Base-by-base conservation (phyloP, 1,139 yeast species). In the Pichia sp. region DNA sequence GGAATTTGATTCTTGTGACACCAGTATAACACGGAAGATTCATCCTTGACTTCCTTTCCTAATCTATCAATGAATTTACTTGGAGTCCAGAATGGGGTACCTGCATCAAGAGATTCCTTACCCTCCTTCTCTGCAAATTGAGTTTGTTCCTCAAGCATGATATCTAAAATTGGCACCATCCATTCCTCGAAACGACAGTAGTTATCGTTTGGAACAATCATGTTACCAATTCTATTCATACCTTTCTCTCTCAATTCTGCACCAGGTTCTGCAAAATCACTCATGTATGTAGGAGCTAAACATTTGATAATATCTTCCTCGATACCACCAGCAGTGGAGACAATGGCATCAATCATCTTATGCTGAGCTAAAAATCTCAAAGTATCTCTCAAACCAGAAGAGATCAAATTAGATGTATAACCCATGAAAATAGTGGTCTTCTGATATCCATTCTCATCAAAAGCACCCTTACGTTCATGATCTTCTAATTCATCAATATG, bases 131-230 rank as follows among this genome's bases (percentile, higher is more conserved):
- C 60, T 49, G 76, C 72, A 40, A 73, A 77, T 34, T 61, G 78
- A 50, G 83, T 86, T 64, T 91, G 98, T 61, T 91, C 98, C 53
- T 82, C 82, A 42, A 88, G 69, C 76, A 88, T 77, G 37, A 66
- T 74, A 57, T 88, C 96, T 51, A 91, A 70, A 38, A 91, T 73
- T 22, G 98, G 98, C 24, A 91, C 93, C 50, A 91, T 84, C 98
- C 98, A 91, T 60, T 93, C 98, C 62, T 91, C 99, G 54, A 91
- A 91, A 55, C 77, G 79, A 67, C 97, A 88, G 64, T 91, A 91
- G 66, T 91, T 91, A 59, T 93, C 98, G 59, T 91, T 91, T 36
- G 99, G 99, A 37, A 91, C 98, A 51, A 91, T 68, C 59, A 91
- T 69, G 60, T 91, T 93, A 44, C 99, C 99, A 51, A 93, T 93